Evolutionary conservation across 768 basidiomycete genomes (phyloP).

Genomic region (Leccinum rimulosum): DNA sequence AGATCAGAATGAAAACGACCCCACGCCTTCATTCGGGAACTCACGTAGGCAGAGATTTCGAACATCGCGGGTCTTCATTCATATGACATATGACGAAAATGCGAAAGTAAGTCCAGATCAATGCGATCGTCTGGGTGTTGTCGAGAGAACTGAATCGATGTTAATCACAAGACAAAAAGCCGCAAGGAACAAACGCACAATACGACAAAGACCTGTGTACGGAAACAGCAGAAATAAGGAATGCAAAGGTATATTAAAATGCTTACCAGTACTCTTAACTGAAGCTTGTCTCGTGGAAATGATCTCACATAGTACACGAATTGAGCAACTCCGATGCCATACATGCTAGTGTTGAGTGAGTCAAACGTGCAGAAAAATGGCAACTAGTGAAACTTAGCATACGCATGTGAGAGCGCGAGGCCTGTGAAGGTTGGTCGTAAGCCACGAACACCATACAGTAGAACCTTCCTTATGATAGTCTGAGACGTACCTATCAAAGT

Average conservation of each 20-base stretch:
- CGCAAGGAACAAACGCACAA: conserved; percentile 5
- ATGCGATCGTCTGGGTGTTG: not conserved
- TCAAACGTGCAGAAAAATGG: not conserved
- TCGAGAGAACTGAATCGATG: conserved; percentile 7
- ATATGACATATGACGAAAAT: conserved; percentile 12
- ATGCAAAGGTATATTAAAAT: not conserved
- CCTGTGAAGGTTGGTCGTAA: conserved; percentile 16
- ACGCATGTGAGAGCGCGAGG: conserved; percentile 11
- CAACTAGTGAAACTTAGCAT: not conserved
- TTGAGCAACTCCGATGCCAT: not conserved
- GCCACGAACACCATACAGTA: no score
- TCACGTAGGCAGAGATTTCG: conserved; percentile 2
- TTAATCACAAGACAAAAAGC: not conserved
- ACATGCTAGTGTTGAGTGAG: not conserved
- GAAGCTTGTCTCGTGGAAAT: conserved; percentile 15
- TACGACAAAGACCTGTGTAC: conserved; percentile 4
- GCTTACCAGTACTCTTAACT: conserved; percentile 16
- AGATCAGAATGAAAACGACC: not conserved
- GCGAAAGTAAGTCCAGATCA: not conserved
- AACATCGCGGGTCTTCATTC: not conserved
- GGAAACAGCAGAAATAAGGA: not conserved
- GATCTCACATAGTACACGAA: conserved; percentile 8
- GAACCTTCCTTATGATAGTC: not conserved
- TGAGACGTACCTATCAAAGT: conserved; percentile 16
- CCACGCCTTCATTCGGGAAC: not conserved